Evolutionary conservation across 805 yeast genomes (phyloP).

Genomic region (Metschnikowia matae): DNA sequence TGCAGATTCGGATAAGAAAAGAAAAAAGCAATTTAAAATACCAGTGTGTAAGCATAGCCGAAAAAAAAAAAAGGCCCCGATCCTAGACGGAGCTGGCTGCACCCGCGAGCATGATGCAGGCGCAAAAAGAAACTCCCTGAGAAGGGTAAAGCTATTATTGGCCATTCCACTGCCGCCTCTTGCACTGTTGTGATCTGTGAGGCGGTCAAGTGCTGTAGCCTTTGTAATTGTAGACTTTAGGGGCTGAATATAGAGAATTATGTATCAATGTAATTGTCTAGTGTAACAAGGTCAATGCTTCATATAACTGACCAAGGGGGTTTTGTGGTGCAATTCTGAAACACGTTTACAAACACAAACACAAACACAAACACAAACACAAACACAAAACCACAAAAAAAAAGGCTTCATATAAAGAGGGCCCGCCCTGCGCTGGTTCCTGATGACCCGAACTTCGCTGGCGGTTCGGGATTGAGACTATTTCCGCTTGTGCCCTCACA

Average conservation of each 20-base stretch:
- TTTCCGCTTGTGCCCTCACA: neutral
- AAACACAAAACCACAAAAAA: too few species aligned
- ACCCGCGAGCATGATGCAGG: neutral
- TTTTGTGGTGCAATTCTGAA: neutral
- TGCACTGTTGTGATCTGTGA: neutral
- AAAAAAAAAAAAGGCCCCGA: constrained; percentile 2
- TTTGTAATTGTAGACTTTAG: neutral
- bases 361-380: too few species aligned
- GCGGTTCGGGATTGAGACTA: neutral
- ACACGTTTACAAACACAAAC: neutral
- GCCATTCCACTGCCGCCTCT: neutral
- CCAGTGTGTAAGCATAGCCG: neutral
- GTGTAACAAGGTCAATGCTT: too few species aligned
- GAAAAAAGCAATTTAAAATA: neutral
- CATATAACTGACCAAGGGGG: neutral
- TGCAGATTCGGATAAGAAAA: constrained; percentile 1
- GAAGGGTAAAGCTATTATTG: neutral
- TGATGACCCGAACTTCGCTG: neutral
- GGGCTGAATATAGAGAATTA: neutral
- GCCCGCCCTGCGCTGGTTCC: neutral
- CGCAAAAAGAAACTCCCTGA: neutral
- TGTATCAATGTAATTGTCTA: too few species aligned
- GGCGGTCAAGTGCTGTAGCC: neutral
- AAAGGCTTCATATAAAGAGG: too few species aligned
- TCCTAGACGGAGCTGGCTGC: neutral